phyloP scores from a whole-genome alignment of 371 early-diverging fungal genomes.

The Apophysomyces ossiformis region DNA sequence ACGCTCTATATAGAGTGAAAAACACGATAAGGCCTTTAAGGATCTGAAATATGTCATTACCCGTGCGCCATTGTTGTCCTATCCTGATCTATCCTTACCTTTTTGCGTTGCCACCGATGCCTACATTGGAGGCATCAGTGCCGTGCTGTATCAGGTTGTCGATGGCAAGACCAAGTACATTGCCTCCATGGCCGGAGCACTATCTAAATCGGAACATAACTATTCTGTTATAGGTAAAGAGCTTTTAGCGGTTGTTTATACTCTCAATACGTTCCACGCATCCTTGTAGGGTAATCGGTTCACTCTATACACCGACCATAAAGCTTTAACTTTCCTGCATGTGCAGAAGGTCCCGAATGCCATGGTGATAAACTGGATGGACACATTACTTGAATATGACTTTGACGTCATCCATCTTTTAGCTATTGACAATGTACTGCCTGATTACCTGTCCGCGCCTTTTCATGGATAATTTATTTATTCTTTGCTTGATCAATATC shows the following conservation, averaged over 20 bases:
- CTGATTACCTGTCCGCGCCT: no score
- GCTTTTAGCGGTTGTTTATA: constrained; percentile 12
- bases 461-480: no score
- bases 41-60: constrained; percentile 7
- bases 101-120: constrained; percentile 43
- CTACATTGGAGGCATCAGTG: constrained; percentile 37
- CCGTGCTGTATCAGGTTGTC: constrained; percentile 24
- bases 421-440: constrained; percentile 21
- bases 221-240: constrained; percentile 11
- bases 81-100: constrained; percentile 23
- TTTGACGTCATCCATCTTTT: constrained; percentile 31
- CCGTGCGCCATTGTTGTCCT: neutral
- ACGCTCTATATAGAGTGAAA: no score
- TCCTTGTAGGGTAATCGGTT: constrained; percentile 35
- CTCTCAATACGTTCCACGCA: constrained; percentile 26
- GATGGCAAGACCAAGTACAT: constrained; percentile 14
- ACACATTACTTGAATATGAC: constrained; percentile 23
- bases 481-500: no score
- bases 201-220: neutral
- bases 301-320: constrained; percentile 31
- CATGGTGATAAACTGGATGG: constrained; percentile 34
- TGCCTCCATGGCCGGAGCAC: constrained; percentile 12
- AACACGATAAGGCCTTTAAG: neutral
- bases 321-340: constrained; percentile 22
- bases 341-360: constrained; percentile 26